Evolutionary conservation across 345 rosid species (phyloP), one percentile per base, ranked within the genome.

Genomic region (Heritiera fomes): DNA sequence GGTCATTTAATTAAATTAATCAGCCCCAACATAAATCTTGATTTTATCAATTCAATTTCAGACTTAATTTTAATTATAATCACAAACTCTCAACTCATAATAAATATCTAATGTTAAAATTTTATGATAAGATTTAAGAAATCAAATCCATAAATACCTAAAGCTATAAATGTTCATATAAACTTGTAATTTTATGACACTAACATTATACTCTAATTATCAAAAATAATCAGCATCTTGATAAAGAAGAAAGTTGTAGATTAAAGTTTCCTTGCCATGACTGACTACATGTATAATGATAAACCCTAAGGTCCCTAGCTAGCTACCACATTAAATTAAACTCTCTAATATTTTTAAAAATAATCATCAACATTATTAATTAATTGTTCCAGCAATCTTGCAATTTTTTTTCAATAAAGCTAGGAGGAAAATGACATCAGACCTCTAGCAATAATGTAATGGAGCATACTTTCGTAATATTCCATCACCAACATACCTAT

Each of bases 371-470:
- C 56, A 68, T 56, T 46, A 34, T 34, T 34, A 34, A 34, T 34
- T 34, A 34, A 55, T 41, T 11, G 58, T 62, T 62, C n/a, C 45
- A 55, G 28, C 67, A 45, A 34, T 15, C 45, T 55, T 2, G 5
- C 50, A 66, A 40, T 8, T 66, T 66, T 7, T 38, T 5, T 28
- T 11, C 46, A 55, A 23, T 43, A 45, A 28, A 12, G 53, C 56
- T 23, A 23, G 28, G 80, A 56, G 34, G 81, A 74, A 68, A 80
- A 50, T 67, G 84, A 78, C 81, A 78, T 56, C 3, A 71, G 55
- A 60, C 55, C 60, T 71, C 59, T 47, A 49, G 32, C 65, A 60
- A 49, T 49, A 58, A 46, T 20, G 34, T 49, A 52, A 30, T 43
- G 43, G 49, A 58, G 74, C 49, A 52, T 66, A 18, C 28, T 28